Percentiles rank a stretch among this genome's conserved stretches.
Evolutionary conservation across 2,329 filamentous ascomycete genomes (phyloP).

Genomic region (Simplicillium aogashimaense): DNA sequence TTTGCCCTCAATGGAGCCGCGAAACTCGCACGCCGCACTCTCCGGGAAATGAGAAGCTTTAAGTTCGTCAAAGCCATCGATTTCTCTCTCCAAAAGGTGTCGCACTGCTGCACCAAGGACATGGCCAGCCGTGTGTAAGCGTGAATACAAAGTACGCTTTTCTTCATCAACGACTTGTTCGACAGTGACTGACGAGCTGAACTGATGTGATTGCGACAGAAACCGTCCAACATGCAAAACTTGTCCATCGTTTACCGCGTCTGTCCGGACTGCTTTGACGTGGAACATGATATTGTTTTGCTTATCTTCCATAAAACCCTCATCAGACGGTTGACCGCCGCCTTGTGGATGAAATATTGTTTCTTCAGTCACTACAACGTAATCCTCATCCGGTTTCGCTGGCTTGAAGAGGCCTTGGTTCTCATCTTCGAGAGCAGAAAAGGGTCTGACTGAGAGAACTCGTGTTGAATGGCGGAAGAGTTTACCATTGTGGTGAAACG

Average conservation of each 20-base stretch:
- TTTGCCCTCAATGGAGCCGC: slow-evolving; percentile 53
- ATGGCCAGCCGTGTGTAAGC: slow-evolving; percentile 65
- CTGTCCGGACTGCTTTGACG: slow-evolving; percentile 48
- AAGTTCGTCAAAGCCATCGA: slow-evolving; percentile 49
- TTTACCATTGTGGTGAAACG: slow-evolving; percentile 32
- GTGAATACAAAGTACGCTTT: slow-evolving; percentile 53
- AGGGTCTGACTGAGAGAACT: slow-evolving; percentile 36
- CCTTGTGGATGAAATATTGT: slow-evolving; percentile 73
- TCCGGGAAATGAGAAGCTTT: slow-evolving; percentile 67
- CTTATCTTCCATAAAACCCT: slow-evolving; percentile 41
- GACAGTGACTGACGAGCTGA: slow-evolving; percentile 27
- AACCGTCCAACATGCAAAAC: slow-evolving; percentile 61
- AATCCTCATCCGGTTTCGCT: slow-evolving; percentile 31
- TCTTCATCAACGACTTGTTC: slow-evolving; percentile 49
- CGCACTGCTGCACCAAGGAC: slow-evolving; percentile 60
- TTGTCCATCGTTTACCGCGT: slow-evolving; percentile 34
- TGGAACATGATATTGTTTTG: slow-evolving; percentile 27
- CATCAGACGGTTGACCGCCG: slow-evolving; percentile 63
- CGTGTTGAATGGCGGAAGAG: slow-evolving; percentile 30
- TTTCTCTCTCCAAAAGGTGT: slow-evolving; percentile 38
- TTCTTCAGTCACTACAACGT: slow-evolving; percentile 48
- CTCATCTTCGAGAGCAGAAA: slow-evolving; percentile 37
- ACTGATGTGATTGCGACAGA: slow-evolving; percentile 8
- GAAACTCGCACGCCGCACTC: slow-evolving; percentile 57
- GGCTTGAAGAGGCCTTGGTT: slow-evolving; percentile 51